These are phyloP conservation scores for Nevesoporus exiguus DNA, from an alignment of 768 basidiomycete species.

Conservation along the genomic window DNA sequence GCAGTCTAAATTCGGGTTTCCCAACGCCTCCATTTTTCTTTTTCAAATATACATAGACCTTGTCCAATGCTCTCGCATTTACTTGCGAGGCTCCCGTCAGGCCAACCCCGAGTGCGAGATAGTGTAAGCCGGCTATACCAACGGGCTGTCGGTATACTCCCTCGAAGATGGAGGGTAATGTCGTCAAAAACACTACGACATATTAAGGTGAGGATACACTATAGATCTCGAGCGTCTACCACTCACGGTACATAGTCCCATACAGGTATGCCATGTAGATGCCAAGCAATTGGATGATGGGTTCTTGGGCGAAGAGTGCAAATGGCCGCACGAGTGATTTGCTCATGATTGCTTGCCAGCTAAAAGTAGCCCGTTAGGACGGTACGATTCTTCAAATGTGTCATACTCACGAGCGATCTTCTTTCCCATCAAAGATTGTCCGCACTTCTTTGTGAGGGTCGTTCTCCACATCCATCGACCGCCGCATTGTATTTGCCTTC, in stretches of 20 bases:
- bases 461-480: constrained; percentile 48
- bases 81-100: constrained; percentile 48
- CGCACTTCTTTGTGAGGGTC: constrained; percentile 35
- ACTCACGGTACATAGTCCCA: constrained; percentile 55
- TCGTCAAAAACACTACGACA: constrained; percentile 61
- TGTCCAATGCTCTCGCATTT: constrained; percentile 57
- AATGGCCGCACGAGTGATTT: constrained; percentile 68
- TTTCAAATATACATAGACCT: constrained; percentile 48
- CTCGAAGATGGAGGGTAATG: constrained; percentile 56
- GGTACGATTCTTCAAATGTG: neutral
- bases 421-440: constrained; percentile 44
- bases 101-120: constrained; percentile 68
- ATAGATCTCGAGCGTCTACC: neutral
- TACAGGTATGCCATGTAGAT: constrained; percentile 71
- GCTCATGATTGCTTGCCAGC: constrained; percentile 50
- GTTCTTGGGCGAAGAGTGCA: constrained; percentile 53
- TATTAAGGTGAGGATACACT: neutral
- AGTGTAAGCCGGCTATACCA: constrained; percentile 66
- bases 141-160: constrained; percentile 49
- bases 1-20: constrained; percentile 52
- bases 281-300: constrained; percentile 65
- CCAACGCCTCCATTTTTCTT: constrained; percentile 52
- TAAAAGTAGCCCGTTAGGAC: constrained; percentile 19
- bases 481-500: constrained; percentile 48
- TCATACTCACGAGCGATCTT: constrained; percentile 42